Base-by-base conservation (phyloP, 176 grass and related monocot genomes). In the Canna indica region DNA sequence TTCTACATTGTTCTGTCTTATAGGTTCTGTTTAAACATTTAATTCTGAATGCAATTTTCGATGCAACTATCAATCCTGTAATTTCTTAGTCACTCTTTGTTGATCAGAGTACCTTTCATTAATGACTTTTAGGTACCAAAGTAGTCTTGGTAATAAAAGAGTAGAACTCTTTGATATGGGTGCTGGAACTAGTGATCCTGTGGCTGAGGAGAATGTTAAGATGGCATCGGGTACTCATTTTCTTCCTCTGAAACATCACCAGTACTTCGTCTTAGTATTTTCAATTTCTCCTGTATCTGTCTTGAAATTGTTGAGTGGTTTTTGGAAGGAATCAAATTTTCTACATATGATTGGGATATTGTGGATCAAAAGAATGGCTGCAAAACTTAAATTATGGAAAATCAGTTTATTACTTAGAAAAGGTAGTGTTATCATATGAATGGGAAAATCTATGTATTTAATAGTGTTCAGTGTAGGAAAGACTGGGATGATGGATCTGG, bases 101-200 rank as follows among this genome's bases (percentile, higher is more conserved):
- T 66, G 63, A 66, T 39, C 20, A 24, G 17, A 59, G 44, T 68
- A 59, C 42, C 65, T 61, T 74, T 15, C 25, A 50, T 76, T 71
- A 27, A 56, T 85, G 47, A 32, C 69, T 4, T 81, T 61, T 72
- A 99, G 95, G 73, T 99, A 99, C 79, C 89, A 99, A 83, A 93
- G 84, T 68, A 93, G 78, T 73, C 87, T 99, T 1, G 89, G 89
- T 80, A 94, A 93, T 68, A 99, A 94, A 82, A 90, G 89, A 86
- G 83, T 99, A 48, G 95, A 99, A 59, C 71, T 99, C 32, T 99
- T 99, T 3, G 95, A 99, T 69, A 77, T 77, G 66, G 83, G 77
- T 76, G 75, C 84, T 20, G 95, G 86, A 79, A 80, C 80, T 36
- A 59, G 48, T 44, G 75, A 77, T 11, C 75, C 47, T 58, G 30